A percentile compares a stretch with the other conserved stretches of the same genome.
These are phyloP conservation scores for Fusarium sp. DNA, from an alignment of 2,329 filamentous ascomycete genomes.

Conservation along the genomic window DNA sequence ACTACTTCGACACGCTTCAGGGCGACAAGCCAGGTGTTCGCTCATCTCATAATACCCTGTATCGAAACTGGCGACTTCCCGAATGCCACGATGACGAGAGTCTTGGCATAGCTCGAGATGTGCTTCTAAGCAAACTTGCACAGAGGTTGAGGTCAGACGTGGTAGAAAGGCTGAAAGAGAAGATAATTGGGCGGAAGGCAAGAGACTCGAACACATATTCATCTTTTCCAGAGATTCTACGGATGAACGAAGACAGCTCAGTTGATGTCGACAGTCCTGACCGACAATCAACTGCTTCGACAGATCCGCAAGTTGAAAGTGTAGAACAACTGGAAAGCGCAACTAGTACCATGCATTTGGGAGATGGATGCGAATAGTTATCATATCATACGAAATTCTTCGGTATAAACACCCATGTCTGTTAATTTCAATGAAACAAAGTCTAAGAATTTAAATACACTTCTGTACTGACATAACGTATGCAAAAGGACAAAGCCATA, in stretches of 20 bases:
- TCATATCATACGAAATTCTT: too few species aligned
- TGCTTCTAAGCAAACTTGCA: not conserved
- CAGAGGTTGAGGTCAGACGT: not conserved
- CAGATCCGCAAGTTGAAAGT: not conserved
- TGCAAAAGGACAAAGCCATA: too few species aligned
- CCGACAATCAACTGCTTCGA: not conserved
- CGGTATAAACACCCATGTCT: too few species aligned
- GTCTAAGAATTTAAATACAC: too few species aligned
- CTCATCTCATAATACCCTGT: conserved; percentile 51
- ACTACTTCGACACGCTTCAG: conserved; percentile 45
- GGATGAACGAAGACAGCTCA: not conserved
- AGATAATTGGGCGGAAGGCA: not conserved
- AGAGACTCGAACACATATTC: conserved; percentile 3
- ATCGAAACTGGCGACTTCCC: conserved; percentile 52
- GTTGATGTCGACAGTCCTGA: not conserved
- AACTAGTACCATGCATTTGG: not conserved
- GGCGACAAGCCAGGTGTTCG: conserved; percentile 40
- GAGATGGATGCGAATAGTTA: too few species aligned
- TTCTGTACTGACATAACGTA: too few species aligned
- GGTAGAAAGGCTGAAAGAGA: not conserved
- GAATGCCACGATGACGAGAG: conserved; percentile 19
- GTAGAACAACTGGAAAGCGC: not conserved
- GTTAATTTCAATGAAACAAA: too few species aligned
- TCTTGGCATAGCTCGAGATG: not conserved
- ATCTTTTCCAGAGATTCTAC: not conserved